Evolutionary conservation across 805 yeast genomes (phyloP).

Genomic region (Vanderwaltozyma tropicalis): DNA sequence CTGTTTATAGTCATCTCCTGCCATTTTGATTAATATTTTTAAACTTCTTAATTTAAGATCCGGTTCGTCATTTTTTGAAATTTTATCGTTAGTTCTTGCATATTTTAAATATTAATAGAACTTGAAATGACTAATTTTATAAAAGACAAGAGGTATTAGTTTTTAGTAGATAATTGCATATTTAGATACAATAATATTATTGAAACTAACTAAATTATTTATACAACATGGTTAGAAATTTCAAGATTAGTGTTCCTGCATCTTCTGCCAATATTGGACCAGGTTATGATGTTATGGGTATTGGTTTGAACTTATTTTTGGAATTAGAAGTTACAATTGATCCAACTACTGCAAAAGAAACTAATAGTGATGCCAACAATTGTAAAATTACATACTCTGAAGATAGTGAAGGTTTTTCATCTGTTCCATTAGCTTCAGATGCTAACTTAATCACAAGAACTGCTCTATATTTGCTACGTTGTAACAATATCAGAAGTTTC

Average conservation of each 20-base stretch:
- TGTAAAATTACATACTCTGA: slow-evolving; percentile 60
- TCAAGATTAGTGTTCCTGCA: slow-evolving; percentile 75
- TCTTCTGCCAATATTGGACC: slow-evolving; percentile 98
- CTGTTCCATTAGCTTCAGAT: slow-evolving; percentile 70
- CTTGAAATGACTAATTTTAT: no score
- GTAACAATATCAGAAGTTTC: slow-evolving; percentile 64
- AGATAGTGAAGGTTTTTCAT: slow-evolving; percentile 63
- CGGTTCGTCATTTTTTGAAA: no score
- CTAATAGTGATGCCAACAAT: slow-evolving; percentile 55
- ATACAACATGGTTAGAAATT: slow-evolving; percentile 37
- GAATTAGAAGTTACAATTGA: slow-evolving; percentile 63
- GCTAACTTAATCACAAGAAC: slow-evolving; percentile 84
- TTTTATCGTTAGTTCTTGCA: no score
- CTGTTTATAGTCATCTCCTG: no score
- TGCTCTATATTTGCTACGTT: slow-evolving; percentile 82
- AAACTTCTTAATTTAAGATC: no score
- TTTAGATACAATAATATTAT: background rate
- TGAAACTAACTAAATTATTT: background rate
- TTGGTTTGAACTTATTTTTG: slow-evolving; percentile 69
- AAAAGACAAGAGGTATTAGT: no score
- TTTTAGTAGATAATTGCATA: no score
- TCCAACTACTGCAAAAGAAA: slow-evolving; percentile 32
- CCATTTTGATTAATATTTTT: no score
- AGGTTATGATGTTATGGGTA: slow-evolving; percentile 93
- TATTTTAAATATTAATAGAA: no score